Base-by-base conservation (phyloP, 768 basidiomycete species). In the Tricholoma flavovirens region DNA sequence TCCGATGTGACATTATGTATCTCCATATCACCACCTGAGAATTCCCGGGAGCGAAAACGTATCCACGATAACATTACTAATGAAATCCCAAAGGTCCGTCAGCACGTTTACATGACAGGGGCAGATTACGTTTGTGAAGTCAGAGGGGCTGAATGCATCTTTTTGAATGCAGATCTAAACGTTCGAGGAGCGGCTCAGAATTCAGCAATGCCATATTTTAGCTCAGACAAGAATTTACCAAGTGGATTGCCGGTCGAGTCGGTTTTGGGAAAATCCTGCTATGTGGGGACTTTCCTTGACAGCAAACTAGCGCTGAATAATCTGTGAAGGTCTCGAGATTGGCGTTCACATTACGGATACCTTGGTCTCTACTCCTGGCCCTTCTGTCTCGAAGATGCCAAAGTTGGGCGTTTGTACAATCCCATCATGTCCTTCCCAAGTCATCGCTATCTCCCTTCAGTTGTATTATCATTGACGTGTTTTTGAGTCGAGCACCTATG, bases 21-120 rank as follows among this genome's bases (percentile, higher is more conserved):
- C 57, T 46, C 57, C 57, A 54, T 58, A 32, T n/a, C 30, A 21
- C n/a, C 6, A 17, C 48, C 56, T 58, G 57, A 49, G 51, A 57
- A 52, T 7, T 43, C 48, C 33, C 24, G 43, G 54, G 49, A 50
- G 38, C 30, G 53, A 42, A 32, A 46, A 15, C 38, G 24, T 53
- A 53, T 43, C 51, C 22, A 17, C 11, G 48, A 45, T 49, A 11
- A 46, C 19, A 32, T 53, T 36, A 29, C 33, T 19, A 48, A 57
- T 46, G 52, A n/a, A 14, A 4, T 29, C 21, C 8, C 21, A 45
- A 49, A 49, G 24, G 46, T 49, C n/a, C 29, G 46, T 49, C 29
- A 49, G 29, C 26, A 48, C 29, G 9, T 48, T 48, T 30, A 30
- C 46, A 30, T 48, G 29, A 49, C 3, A 10, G 15, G n/a, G 6